A percentile compares a stretch with the other conserved stretches of the same genome.
These are phyloP conservation scores for Macrotyloma uniflorum DNA, from an alignment of 306 rosid genomes.

Conservation along the genomic window DNA sequence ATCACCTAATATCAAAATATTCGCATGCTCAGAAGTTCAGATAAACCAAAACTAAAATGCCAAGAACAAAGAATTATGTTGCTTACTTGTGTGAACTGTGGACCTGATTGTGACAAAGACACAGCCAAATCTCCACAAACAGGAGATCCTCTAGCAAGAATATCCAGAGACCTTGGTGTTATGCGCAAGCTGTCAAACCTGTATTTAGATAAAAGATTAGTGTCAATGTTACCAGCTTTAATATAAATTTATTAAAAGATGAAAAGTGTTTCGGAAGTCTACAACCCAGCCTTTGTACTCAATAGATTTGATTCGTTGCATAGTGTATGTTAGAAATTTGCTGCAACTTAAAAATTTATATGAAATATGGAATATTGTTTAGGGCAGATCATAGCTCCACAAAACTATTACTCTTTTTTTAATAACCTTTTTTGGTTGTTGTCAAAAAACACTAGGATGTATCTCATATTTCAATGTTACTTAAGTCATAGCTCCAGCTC, in stretches of 20 bases:
- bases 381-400: neutral
- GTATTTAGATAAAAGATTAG: conserved; percentile 43
- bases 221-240: conserved; percentile 35
- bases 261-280: conserved; percentile 30
- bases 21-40: conserved; percentile 43
- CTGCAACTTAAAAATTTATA: neutral
- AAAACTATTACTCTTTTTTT: neutral
- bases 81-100: conserved; percentile 93
- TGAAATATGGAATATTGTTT: neutral
- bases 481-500: neutral
- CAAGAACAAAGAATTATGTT: conserved; percentile 30
- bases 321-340: neutral
- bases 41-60: conserved; percentile 25
- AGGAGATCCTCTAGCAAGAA: conserved; percentile 92
- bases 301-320: neutral
- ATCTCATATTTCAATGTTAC: neutral
- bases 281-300: neutral
- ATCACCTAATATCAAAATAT: conserved; percentile 63
- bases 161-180: conserved; percentile 93
- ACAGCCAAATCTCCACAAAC: conserved; percentile 99
- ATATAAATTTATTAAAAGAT: neutral
- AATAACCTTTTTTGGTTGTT: neutral
- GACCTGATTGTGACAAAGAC: conserved; percentile 92
- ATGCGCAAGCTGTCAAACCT: conserved; percentile 98
- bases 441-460: neutral